phyloP scores from a whole-genome alignment of 805 yeast species.

The Limtongozyma cylindracea region DNA sequence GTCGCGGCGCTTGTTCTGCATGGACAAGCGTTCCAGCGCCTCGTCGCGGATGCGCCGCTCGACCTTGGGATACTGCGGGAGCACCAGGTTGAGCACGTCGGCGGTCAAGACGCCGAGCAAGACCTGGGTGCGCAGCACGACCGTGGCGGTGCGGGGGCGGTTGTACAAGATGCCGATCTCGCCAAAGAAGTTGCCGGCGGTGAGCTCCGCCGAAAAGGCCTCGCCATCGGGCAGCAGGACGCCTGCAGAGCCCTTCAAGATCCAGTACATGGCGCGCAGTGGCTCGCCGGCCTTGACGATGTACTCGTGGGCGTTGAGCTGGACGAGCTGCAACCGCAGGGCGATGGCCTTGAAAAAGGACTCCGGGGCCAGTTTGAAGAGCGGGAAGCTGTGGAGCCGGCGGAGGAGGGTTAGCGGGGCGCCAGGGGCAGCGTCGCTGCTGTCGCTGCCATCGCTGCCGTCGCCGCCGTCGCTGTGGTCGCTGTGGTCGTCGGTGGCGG shows the following conservation, averaged over 20 bases:
- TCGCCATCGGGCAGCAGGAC: slow-evolving; percentile 63
- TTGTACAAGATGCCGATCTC: slow-evolving; percentile 58
- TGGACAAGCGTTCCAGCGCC: slow-evolving; percentile 52
- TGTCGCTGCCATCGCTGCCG: too few relatives aligned
- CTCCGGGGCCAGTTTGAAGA: slow-evolving; percentile 42
- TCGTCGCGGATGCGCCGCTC: slow-evolving; percentile 53
- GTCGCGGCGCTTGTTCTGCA: slow-evolving; percentile 36
- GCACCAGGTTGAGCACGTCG: slow-evolving; percentile 29
- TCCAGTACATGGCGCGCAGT: slow-evolving; percentile 61
- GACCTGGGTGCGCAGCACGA: slow-evolving; percentile 41
- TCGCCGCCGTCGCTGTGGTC: too few relatives aligned
- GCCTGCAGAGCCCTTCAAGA: slow-evolving; percentile 49
- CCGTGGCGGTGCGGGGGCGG: slow-evolving; percentile 61
- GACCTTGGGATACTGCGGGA: slow-evolving; percentile 35
- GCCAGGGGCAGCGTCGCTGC: too few relatives aligned
- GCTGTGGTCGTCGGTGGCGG: too few relatives aligned
- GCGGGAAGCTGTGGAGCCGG: slow-evolving; percentile 28
- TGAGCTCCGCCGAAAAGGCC: slow-evolving; percentile 42
- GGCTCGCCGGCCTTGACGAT: slow-evolving; percentile 51
- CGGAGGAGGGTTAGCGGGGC: too few relatives aligned
- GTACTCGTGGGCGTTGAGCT: slow-evolving; percentile 41
- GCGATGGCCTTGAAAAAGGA: slow-evolving; percentile 36
- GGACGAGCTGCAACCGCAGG: slow-evolving; percentile 27
- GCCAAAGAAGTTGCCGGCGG: slow-evolving; percentile 51
- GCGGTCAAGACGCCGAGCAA: slow-evolving; percentile 44